A percentile compares a stretch with the other conserved stretches of the same genome.
Conservation (phyloP, 768 basidiomycete genomes). For the Mycena chlorophos region DNA sequence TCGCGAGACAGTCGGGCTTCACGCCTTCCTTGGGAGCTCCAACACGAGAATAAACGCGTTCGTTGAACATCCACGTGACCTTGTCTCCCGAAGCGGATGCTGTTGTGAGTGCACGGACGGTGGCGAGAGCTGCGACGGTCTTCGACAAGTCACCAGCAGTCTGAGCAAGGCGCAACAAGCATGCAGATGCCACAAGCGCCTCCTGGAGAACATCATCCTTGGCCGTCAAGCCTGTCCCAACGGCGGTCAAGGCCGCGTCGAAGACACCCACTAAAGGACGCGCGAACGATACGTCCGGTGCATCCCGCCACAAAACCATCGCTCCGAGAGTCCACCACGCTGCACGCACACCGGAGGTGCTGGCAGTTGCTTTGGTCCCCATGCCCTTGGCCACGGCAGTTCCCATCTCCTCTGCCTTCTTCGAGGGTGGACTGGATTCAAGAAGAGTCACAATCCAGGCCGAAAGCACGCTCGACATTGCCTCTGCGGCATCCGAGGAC, state of each 20-base stretch:
- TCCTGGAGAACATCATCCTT: slow-evolving; percentile 21
- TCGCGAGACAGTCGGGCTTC: not conserved
- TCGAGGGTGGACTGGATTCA: slow-evolving; percentile 7
- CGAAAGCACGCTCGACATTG: slow-evolving; percentile 9
- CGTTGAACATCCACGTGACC: slow-evolving; percentile 18
- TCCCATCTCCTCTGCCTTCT: slow-evolving; percentile 14
- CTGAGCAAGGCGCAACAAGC: slow-evolving; percentile 16
- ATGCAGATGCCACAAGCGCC: slow-evolving; percentile 17
- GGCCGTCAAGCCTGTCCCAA: slow-evolving; percentile 17
- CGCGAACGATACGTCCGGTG: slow-evolving; percentile 6
- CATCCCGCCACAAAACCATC: slow-evolving; percentile 12
- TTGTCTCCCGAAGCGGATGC: slow-evolving; percentile 18
- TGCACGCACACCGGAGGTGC: slow-evolving; percentile 5
- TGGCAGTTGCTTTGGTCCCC: slow-evolving; percentile 13
- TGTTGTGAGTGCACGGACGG: slow-evolving; percentile 13
- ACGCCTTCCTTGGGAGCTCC: slow-evolving; percentile 12
- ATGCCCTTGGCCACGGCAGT: slow-evolving; percentile 18
- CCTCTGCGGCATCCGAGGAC: slow-evolving; percentile 17
- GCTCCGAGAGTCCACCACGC: slow-evolving; percentile 21
- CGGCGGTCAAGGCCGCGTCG: slow-evolving; percentile 13
- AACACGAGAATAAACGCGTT: slow-evolving; percentile 18
- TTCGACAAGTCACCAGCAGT: slow-evolving; percentile 16
- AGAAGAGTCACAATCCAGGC: slow-evolving; percentile 16
- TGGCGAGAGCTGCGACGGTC: slow-evolving; percentile 4
- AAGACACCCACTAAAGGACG: slow-evolving; percentile 11